phyloP scores from a whole-genome alignment of 2,329 filamentous ascomycete genomes.

The Aspergillus novofumigatus region DNA sequence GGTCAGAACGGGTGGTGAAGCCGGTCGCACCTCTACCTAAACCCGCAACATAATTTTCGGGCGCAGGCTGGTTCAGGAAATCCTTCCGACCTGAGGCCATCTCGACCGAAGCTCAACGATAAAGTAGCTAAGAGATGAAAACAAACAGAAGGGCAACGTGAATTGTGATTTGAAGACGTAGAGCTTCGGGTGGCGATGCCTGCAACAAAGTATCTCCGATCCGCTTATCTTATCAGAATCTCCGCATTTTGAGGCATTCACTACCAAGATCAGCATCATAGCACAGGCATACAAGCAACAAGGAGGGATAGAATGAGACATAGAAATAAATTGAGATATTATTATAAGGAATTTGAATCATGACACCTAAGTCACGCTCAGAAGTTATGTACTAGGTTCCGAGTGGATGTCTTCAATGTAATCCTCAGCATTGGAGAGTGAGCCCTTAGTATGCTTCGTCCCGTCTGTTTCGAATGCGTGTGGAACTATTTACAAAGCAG shows the following conservation, averaged over 20 bases:
- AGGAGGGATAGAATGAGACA: background rate
- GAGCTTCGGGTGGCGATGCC: conserved; percentile 1
- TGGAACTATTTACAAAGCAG: background rate
- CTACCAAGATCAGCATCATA: background rate
- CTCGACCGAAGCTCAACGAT: conserved; percentile 14
- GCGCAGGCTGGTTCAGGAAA: conserved; percentile 81
- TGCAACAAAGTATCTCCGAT: conserved; percentile 18
- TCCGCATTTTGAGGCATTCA: background rate
- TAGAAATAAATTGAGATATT: too few species aligned
- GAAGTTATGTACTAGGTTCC: background rate
- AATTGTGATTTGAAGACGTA: background rate
- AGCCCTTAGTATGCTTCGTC: background rate
- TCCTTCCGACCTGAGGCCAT: conserved; percentile 67
- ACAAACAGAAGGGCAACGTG: conserved; percentile 1
- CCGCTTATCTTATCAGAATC: conserved; percentile 24
- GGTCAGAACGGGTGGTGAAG: conserved; percentile 94
- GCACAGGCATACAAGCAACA: background rate
- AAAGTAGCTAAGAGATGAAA: conserved; percentile 1
- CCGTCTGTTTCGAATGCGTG: background rate
- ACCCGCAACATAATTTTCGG: conserved; percentile 89
- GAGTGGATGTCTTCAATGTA: background rate
- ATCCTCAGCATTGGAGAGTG: background rate
- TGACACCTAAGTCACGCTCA: too few species aligned
- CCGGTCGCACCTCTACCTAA: conserved; percentile 96
- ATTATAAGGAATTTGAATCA: too few species aligned